Evolutionary conservation across 441 rosid genomes (phyloP).

Genomic region (Arabidopsis hybrid): DNA sequence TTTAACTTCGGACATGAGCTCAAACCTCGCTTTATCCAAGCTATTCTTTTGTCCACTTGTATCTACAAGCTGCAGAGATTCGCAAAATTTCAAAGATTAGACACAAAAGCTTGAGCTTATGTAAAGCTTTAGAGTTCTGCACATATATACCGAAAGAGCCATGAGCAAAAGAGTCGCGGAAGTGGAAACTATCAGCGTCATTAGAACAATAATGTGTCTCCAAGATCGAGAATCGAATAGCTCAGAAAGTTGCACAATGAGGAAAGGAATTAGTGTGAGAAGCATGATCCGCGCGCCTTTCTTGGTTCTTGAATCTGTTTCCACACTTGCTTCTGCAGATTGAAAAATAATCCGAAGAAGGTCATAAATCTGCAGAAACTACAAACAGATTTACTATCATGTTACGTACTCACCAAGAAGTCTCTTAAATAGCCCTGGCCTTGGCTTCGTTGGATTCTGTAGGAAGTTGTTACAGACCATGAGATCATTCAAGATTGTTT

Average conservation of each 20-base stretch:
- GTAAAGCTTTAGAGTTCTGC: not conserved
- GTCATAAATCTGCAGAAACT: not conserved
- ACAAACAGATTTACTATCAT: not conserved
- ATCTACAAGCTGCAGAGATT: not conserved
- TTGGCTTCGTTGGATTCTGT: not conserved
- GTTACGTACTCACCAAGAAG: not conserved
- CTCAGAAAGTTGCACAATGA: conserved; percentile 8
- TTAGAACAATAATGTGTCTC: not conserved
- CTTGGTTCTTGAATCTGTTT: conserved; percentile 19
- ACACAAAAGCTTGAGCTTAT: not conserved
- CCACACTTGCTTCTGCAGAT: not conserved
- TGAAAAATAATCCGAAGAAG: not conserved
- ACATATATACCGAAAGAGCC: not conserved
- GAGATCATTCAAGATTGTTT: not conserved
- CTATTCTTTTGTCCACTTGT: not conserved
- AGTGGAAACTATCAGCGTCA: not conserved
- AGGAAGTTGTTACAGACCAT: not conserved
- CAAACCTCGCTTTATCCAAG: conserved; percentile 14
- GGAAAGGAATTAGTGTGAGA: conserved; percentile 10
- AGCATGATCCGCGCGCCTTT: not conserved
- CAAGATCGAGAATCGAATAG: not conserved
- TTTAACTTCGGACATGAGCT: conserved; percentile 10
- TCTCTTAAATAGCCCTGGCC: not conserved
- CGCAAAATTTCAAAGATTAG: not conserved
- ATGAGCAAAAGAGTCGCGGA: conserved; percentile 3